A percentile compares a stretch with the other conserved stretches of the same genome.
These are phyloP conservation scores for Polytrichum formosum DNA, from an alignment of 225 moss, liverwort and hornwort genomes.

Conservation along the genomic window DNA sequence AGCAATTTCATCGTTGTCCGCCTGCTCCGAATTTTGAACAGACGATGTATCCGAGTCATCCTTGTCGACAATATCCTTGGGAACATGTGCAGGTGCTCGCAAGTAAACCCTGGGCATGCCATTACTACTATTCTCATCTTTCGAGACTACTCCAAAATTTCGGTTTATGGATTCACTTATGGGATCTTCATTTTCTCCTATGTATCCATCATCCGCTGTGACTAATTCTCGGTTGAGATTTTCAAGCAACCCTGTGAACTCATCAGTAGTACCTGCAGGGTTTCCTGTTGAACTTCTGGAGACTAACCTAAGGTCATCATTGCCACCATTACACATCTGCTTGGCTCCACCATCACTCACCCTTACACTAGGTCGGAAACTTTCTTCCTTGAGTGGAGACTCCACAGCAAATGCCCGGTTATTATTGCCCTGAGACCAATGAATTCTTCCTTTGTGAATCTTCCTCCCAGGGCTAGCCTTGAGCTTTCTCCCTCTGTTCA, in stretches of 20 bases:
- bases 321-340: constrained; percentile 15
- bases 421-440: constrained; percentile 24
- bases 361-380: constrained; percentile 18
- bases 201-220: background rate
- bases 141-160: background rate
- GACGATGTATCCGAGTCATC: constrained; percentile 12
- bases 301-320: constrained; percentile 15
- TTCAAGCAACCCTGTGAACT: background rate
- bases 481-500: constrained; percentile 16
- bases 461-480: constrained; percentile 4
- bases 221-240: constrained; percentile 10
- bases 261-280: background rate
- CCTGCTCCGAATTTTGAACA: constrained; percentile 2
- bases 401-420: constrained; percentile 8
- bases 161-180: constrained; percentile 5
- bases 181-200: background rate
- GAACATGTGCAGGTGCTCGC: constrained; percentile 31
- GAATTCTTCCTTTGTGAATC: background rate
- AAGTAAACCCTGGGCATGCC: constrained; percentile 18
- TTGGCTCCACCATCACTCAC: constrained; percentile 16
- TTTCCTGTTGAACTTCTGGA: constrained; percentile 8
- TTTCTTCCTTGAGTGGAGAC: constrained; percentile 3
- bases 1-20: background rate
- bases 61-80: constrained; percentile 14
- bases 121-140: background rate